These are phyloP conservation scores for Craterostigma plantagineum DNA, from an alignment of 257 asterid species.

Conservation along the genomic window DNA sequence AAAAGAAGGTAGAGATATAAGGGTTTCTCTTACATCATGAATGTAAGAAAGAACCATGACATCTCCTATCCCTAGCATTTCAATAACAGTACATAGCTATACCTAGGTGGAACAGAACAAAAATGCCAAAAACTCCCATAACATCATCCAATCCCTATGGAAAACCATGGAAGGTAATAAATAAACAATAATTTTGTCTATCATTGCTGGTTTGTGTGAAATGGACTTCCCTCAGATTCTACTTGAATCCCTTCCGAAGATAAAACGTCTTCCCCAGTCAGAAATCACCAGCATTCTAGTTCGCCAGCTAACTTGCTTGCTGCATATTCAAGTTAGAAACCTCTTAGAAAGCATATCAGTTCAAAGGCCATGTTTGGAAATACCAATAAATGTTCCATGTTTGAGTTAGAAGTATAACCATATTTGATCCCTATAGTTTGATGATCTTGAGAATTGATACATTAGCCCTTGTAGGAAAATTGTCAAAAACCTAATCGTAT, in stretches of 20 bases:
- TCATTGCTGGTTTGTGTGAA: not conserved
- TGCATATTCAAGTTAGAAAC: slow-evolving; percentile 10
- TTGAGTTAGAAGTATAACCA: too few species aligned
- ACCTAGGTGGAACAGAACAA: too few species aligned
- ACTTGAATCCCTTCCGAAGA: slow-evolving; percentile 92
- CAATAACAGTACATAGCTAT: too few species aligned
- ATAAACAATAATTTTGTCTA: not conserved
- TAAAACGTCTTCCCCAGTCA: slow-evolving; percentile 74
- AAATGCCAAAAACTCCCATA: too few species aligned
- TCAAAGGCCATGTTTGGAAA: not conserved
- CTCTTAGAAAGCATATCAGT: not conserved
- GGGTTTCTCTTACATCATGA: too few species aligned
- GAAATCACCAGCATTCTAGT: slow-evolving; percentile 58
- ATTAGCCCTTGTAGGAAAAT: not conserved
- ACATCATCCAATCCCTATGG: not conserved
- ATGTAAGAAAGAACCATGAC: too few species aligned
- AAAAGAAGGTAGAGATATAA: too few species aligned
- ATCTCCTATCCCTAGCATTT: too few species aligned
- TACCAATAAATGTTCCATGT: too few species aligned
- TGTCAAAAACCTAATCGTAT: not conserved
- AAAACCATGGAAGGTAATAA: not conserved
- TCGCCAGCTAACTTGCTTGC: slow-evolving; percentile 99
- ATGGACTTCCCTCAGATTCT: slow-evolving; percentile 31
- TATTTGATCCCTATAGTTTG: not conserved
- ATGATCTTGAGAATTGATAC: not conserved